Evolutionary conservation across 306 rosid species (phyloP), one percentile per base, ranked within the genome.

Genomic region (Begonia fuchsioides): DNA sequence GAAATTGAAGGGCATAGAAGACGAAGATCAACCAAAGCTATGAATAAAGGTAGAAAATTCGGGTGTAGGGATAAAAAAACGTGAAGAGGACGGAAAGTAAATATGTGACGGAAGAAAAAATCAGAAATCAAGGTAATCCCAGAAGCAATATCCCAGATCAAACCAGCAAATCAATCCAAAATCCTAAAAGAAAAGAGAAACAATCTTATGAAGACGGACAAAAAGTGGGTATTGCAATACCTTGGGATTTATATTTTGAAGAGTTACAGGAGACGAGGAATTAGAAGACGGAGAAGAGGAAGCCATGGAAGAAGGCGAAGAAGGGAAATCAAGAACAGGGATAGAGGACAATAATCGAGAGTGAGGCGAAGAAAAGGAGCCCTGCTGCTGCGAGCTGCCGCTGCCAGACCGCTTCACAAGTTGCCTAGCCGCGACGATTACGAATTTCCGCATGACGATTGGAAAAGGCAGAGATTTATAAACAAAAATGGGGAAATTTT

Each of bases 381-480:
- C 53, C 5, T 35, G 57, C 3, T 54, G 58, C 18, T 61, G 39
- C 35, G 14, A 10, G 45, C 45, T 41, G 45, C 6, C 14, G 45
- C 45, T 41, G 45, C 35, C 35, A 8, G 80, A 75, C 12, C 69
- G 75, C 65, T 14, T 61, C 57, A 75, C 56, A 50, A 78, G 51
- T 44, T 20, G 15, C 19, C 67, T 55, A 18, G 75, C 60, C 40
- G 62, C 60, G 52, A 65, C 74, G 48, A 71, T 68, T 5, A 66
- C 90, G 78, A 68, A 74, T 74, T 72, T 88, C 82, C 93, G 86
- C 95, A 84, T 88, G 26, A 49, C 38, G 17, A 1, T 35, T 51
- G 47, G 2, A 17, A 15, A 3, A 41, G 12, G 12, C 3, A 41
- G 0, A 11, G 14, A 41, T 26, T 26, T 41, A 10, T 41, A 41